Evolutionary conservation across 345 rosid species (phyloP).

Genomic region (Mangifera indica): DNA sequence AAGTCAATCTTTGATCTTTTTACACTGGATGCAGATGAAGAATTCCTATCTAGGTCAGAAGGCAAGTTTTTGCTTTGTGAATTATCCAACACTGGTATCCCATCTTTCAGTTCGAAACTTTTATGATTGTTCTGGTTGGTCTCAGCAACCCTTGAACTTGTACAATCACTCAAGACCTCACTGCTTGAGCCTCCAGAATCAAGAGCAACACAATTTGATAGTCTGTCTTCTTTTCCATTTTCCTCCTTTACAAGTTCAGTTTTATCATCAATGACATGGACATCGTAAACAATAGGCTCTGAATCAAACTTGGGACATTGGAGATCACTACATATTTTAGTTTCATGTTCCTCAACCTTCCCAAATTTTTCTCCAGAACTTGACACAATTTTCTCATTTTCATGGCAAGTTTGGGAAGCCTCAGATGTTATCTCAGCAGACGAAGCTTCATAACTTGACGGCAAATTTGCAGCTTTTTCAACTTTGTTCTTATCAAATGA

Average conservation of each 20-base stretch:
- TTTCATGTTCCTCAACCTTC: conserved; percentile 19
- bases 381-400: conserved; percentile 7
- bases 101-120: conserved; percentile 20
- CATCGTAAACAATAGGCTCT: conserved; percentile 64
- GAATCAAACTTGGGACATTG: background rate
- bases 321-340: conserved; percentile 10
- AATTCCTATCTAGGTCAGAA: conserved; percentile 30
- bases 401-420: conserved; percentile 10
- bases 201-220: conserved; percentile 6
- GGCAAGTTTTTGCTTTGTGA: conserved; percentile 17
- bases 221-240: conserved; percentile 22
- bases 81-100: conserved; percentile 20
- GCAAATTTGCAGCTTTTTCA: conserved; percentile 12
- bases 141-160: conserved; percentile 17
- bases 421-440: conserved; percentile 15
- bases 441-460: conserved; percentile 18
- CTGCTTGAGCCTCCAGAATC: conserved; percentile 20
- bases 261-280: conserved; percentile 64
- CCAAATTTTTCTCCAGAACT: conserved; percentile 27
- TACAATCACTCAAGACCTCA: conserved; percentile 21
- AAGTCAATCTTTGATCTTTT: conserved; percentile 46
- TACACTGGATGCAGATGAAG: conserved; percentile 35
- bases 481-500: conserved; percentile 18
- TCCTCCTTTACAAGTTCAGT: conserved; percentile 19
- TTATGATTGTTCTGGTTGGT: conserved; percentile 17